These are phyloP conservation scores for Ceratocystis eucalypticola DNA, from an alignment of 2,329 filamentous ascomycete genomes.

Conservation along the genomic window DNA sequence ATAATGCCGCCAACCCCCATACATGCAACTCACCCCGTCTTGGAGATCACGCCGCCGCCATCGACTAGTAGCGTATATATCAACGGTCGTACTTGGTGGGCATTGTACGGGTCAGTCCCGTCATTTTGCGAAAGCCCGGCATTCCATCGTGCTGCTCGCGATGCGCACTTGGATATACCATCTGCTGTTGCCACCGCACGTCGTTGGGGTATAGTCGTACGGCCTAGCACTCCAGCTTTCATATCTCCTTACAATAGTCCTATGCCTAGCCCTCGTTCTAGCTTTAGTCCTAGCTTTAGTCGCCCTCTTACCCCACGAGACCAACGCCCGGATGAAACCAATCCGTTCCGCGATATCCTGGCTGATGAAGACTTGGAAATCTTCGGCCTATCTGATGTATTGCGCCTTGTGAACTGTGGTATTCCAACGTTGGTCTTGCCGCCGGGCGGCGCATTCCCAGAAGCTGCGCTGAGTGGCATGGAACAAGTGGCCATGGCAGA, in stretches of 20 bases:
- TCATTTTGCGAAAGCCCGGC: constrained; percentile 12
- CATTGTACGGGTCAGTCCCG: constrained; percentile 13
- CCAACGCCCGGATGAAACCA: not conserved
- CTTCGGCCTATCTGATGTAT: constrained; percentile 6
- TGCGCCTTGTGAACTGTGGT: constrained; percentile 12
- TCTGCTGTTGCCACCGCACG: constrained; percentile 13
- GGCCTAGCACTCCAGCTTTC: not conserved
- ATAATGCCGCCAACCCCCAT: constrained; percentile 2
- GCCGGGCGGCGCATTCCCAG: constrained; percentile 11
- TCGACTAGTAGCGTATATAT: constrained; percentile 8
- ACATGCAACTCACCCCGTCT: not conserved
- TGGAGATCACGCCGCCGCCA: not conserved
- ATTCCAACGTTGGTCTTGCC: constrained; percentile 7
- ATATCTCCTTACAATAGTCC: not conserved
- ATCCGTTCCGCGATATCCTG: constrained; percentile 16
- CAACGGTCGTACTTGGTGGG: constrained; percentile 14
- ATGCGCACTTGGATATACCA: constrained; percentile 12
- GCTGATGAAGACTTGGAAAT: constrained; percentile 17
- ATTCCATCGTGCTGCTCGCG: constrained; percentile 13
- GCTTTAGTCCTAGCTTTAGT: not conserved
- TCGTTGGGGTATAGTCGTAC: constrained; percentile 15
- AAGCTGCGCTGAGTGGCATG: not conserved
- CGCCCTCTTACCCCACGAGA: constrained; percentile 4
- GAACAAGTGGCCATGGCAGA: constrained; percentile 13
- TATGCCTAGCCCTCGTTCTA: not conserved